Evolutionary conservation across 2,329 filamentous ascomycete species (phyloP), one percentile per base, ranked within the genome.

Genomic region (Chaetothyriales sp.): DNA sequence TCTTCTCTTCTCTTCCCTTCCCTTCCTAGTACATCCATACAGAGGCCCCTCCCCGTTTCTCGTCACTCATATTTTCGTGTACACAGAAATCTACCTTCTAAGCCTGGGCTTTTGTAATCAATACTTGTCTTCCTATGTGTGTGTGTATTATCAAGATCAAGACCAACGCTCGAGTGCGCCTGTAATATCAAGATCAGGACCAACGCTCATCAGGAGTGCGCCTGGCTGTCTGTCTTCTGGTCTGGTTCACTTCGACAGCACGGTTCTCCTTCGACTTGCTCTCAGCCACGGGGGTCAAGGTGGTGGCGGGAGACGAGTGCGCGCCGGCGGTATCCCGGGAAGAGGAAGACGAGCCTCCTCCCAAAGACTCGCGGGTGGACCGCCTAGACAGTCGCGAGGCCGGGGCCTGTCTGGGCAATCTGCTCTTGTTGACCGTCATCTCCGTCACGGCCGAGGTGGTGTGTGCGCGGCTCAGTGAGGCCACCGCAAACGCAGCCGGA

Each of bases 301-400:
- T 51, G 4, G 25, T 39, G 28, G 57, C 49, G 6, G 50, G 50
- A 25, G 47, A 54, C 18, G 51, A 48, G 25, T 48, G 50, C 2
- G 49, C 22, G 9, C 49, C 32, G 22, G 22, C 26, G 20, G 52
- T 54, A 7, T 55, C 51, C 15, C 43, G 36, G 2, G 51, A 49
- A 43, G 39, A 48, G 5, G 48, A 18, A 4, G 36, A 42, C 6
- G 50, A 45, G 12, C 51, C 53, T 4, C 51, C 52, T 43, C 53
- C 47, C 50, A 60, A 57, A 18, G 53, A 56, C 44, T 60, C 58
- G 42, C 57, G 52, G n/a, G 58, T 60, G 22, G 57, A 57, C 45
- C 59, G 58, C 46, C 58, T 44, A 3, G 56, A 58, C 6, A 60
- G 53, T 22, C 58, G 50, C 12, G 48, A 26, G 1, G 51, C 53